Conservation (phyloP, 176 grass and related monocot genomes). For the Oryza longistaminata region DNA sequence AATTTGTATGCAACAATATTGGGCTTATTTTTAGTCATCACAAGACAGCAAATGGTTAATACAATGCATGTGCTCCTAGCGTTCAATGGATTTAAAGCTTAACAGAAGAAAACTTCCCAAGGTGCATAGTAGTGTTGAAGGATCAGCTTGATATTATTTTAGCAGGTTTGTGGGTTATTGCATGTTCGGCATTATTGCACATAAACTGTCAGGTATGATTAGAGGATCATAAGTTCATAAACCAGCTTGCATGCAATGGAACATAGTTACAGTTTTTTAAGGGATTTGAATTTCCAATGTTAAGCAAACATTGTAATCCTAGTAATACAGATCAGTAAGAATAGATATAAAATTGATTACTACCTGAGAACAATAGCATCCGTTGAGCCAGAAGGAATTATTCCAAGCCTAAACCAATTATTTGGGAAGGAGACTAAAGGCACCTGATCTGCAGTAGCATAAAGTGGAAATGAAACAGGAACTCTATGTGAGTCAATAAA, state of each 20-base stretch:
- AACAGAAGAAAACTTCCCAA: background rate
- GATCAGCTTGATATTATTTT: slow-evolving; percentile 14
- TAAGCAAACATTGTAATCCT: background rate
- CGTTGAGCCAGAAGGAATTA: slow-evolving; percentile 96
- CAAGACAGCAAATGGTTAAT: background rate
- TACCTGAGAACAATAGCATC: slow-evolving; percentile 99
- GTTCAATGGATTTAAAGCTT: slow-evolving; percentile 1
- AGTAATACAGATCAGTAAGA: slow-evolving; percentile 6
- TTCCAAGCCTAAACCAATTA: slow-evolving; percentile 87
- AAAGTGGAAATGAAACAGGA: slow-evolving; percentile 32
- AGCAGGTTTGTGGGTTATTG: background rate
- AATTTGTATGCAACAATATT: slow-evolving; percentile 17
- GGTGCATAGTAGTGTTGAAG: background rate
- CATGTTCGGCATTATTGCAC: background rate
- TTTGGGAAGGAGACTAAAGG: slow-evolving; percentile 72
- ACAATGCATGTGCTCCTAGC: background rate
- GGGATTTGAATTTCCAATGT: background rate
- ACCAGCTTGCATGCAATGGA: slow-evolving; percentile 14
- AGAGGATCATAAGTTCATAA: slow-evolving; percentile 1
- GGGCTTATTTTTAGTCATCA: background rate
- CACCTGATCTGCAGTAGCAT: slow-evolving; percentile 53
- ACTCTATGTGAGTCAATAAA: background rate
- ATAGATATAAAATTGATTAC: background rate
- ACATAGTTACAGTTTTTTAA: background rate
- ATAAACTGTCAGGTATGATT: background rate